Base-by-base conservation (phyloP, 2,329 filamentous ascomycete species). In the Fusarium illudens region DNA sequence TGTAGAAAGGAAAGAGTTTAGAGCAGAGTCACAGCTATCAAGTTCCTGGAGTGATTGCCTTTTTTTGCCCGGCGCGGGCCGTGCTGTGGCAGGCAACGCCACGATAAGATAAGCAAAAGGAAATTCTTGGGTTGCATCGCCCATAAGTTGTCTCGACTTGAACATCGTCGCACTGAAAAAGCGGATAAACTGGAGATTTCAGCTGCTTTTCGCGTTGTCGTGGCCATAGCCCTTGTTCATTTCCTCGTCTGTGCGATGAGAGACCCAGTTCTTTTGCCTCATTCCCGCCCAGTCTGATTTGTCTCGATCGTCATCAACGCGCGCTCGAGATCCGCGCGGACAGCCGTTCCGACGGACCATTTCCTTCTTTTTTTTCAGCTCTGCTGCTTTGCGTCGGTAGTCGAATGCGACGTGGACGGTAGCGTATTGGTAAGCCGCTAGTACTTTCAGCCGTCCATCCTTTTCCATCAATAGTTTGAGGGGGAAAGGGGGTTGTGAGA, bases 61-160 rank as follows among this genome's bases (percentile, higher is more conserved):
- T 13, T 44, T 44, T 44, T 44, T 44, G 39, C n/a, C 39, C 39
- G 13, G 20, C 20, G 1, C 22, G 15, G 20, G 8, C 39, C 22
- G 39, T 42, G 37, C 37, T 42, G 37, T 42, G 37, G 37, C 37
- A 42, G 37, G 37, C 37, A 42, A 44, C 29, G 7, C 5, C 15
- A 48, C 48, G 73, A 75, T 75, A 73, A 75, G 73, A 75, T 75
- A 75, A 71, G 57, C 30, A 53, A 59, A 49, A 60, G 56, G 61
- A 73, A 71, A 69, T 73, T 66, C 63, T 67, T 67, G 52, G 62
- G 59, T 64, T 64, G 56, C 64, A 64, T 68, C 50, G 58, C 25
- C 57, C 27, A 52, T n/a, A n/a, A n/a, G n/a, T 44, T 44, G 42
- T 39, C 39, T 33, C 27, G 42, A 58, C 46, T 61, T 42, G 49